Evolutionary conservation across 2,329 filamentous ascomycete species (phyloP), one percentile per base, ranked within the genome.

Genomic region (Colletotrichum nymphaeae): DNA sequence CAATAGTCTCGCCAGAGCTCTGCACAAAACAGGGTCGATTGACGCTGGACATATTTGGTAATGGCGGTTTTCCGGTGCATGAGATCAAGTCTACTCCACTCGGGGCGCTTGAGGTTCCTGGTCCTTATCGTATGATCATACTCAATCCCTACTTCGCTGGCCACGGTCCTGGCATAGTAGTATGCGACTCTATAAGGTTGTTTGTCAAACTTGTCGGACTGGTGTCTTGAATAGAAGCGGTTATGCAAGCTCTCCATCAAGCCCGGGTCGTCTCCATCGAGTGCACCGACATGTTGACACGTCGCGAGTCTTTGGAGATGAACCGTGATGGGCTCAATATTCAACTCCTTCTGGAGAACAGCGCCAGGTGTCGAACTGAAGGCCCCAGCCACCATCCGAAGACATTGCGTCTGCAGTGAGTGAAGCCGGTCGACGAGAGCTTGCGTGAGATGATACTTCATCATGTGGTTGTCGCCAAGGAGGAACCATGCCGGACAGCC

Each of bases 401-500:
- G 49, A 24, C 49, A 55, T 19, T 52, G 16, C 7, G 46, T 26
- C 63, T 65, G 63, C 8, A 65, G n/a, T 1, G 1, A 3, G 14
- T 65, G 49, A 22, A 65, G 63, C 49, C 52, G 52, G 12, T 57
- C 8, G 63, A 55, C 26, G 28, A 32, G 24, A 22, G 16, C 19
- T 22, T 56, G 49, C 1, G 7, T 65, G n/a, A 56, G 32, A 19
- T 28, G 19, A 32, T 56, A 28, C 12, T 1, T 1, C n/a, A n/a
- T 24, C 14, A 24, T 14, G 32, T 35, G 32, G 12, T 35, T 19
- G 8, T 53, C 46, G 26, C 12, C 8, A 12, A 49, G 28, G 28
- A 56, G 28, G 32, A 56, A 65, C 63, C 49, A 56, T n/a, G 30
- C 63, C 12, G 63, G n/a, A 22, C 63, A 65, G 28, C 49, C 49